These are phyloP conservation scores for Diversispora eburnea DNA, from an alignment of 192 early-diverging fungal species.

Conservation along the genomic window DNA sequence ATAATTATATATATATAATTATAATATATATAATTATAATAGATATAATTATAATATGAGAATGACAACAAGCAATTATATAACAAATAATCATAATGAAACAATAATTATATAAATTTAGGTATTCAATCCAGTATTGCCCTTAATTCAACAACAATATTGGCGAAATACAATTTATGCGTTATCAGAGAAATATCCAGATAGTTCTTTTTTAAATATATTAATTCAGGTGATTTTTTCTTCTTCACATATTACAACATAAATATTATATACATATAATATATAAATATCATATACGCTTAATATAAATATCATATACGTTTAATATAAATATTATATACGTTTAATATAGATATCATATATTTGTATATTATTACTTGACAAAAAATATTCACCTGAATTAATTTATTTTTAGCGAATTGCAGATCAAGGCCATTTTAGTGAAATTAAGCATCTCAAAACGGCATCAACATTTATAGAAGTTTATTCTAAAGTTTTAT, in stretches of 20 bases:
- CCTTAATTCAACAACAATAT: conserved; percentile 52
- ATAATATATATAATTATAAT: background rate
- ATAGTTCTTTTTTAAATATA: conserved; percentile 58
- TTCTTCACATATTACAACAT: background rate
- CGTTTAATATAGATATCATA: too few relatives aligned
- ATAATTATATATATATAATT: background rate
- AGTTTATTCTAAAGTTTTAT: conserved; percentile 62
- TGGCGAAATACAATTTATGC: conserved; percentile 69
- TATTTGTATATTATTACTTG: too few relatives aligned
- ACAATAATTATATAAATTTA: background rate
- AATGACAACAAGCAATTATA: too few relatives aligned
- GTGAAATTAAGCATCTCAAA: conserved; percentile 62
- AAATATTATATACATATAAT: too few relatives aligned
- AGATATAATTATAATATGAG: background rate
- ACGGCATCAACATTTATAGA: conserved; percentile 64
- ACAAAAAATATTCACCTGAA: too few relatives aligned
- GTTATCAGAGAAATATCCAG: conserved; percentile 58
- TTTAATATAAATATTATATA: too few relatives aligned
- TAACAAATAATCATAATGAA: background rate
- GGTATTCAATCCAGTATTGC: conserved; percentile 1
- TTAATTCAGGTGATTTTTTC: conserved; percentile 50
- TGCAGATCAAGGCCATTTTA: conserved; percentile 59
- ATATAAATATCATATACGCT: too few relatives aligned
- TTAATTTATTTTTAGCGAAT: conserved; percentile 39
- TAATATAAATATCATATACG: too few relatives aligned